phyloP scores from a whole-genome alignment of 2,329 filamentous ascomycete species.

The Bipolaris zeicola region DNA sequence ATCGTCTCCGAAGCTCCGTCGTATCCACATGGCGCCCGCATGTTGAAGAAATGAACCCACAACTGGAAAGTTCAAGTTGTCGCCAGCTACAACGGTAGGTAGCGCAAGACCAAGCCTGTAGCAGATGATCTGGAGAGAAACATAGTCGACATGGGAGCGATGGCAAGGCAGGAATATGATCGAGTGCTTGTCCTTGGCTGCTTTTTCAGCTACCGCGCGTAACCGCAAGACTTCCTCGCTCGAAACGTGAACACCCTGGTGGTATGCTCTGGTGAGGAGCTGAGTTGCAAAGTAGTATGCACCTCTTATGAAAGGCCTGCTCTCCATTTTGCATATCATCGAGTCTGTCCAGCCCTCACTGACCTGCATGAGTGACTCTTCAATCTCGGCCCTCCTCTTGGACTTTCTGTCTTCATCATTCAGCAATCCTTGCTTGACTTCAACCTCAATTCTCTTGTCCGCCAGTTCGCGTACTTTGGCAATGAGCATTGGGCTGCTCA shows the following conservation, averaged over 20 bases:
- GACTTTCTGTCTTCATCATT: slow-evolving; percentile 63
- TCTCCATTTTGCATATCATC: slow-evolving; percentile 99
- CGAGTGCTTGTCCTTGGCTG: slow-evolving; percentile 85
- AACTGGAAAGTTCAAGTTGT: slow-evolving; percentile 93
- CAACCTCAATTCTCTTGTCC: slow-evolving; percentile 72
- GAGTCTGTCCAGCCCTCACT: slow-evolving; percentile 85
- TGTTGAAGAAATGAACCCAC: slow-evolving; percentile 91
- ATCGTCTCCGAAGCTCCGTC: slow-evolving; percentile 90
- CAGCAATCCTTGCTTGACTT: slow-evolving; percentile 73
- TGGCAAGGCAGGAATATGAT: slow-evolving; percentile 96
- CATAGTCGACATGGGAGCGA: slow-evolving; percentile 93
- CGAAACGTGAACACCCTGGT: slow-evolving; percentile 96
- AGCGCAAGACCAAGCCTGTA: slow-evolving; percentile 88
- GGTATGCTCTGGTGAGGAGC: slow-evolving; percentile 87
- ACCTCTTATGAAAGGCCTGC: slow-evolving; percentile 85
- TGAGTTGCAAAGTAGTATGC: slow-evolving; percentile 92
- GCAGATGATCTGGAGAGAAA: slow-evolving; percentile 92
- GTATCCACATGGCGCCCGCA: slow-evolving; percentile 95
- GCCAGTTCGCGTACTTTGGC: slow-evolving; percentile 78
- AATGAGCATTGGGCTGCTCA: slow-evolving; percentile 76
- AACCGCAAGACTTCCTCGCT: slow-evolving; percentile 89
- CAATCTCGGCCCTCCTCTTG: slow-evolving; percentile 71
- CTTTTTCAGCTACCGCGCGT: slow-evolving; percentile 79
- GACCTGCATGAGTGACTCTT: slow-evolving; percentile 75
- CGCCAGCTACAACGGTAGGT: slow-evolving; percentile 90